phyloP scores from a whole-genome alignment of 495 filamentous ascomycete genomes.

The Aspergillus olivimuriae region DNA sequence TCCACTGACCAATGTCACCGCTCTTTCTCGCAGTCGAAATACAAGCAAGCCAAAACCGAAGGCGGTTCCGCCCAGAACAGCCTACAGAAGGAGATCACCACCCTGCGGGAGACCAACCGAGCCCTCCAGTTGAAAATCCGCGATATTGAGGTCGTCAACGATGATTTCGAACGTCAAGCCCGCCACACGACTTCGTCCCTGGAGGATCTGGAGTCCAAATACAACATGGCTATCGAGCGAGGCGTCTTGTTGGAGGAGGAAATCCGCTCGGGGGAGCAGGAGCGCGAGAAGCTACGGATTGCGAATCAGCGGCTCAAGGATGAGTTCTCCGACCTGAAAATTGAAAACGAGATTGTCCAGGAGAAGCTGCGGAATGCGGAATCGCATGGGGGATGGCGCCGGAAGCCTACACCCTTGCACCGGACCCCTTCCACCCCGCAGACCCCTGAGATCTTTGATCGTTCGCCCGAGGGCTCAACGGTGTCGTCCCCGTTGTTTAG shows the following conservation, averaged over 20 bases:
- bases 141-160: conserved; percentile 95
- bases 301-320: conserved; percentile 82
- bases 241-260: conserved; percentile 92
- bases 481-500: conserved; percentile 64
- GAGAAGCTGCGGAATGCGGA: conserved; percentile 78
- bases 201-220: conserved; percentile 95
- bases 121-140: conserved; percentile 74
- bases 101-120: conserved; percentile 75
- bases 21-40: conserved; percentile 63
- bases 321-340: conserved; percentile 84
- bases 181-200: conserved; percentile 89
- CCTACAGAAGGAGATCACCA: conserved; percentile 94
- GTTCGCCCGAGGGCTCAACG: conserved; percentile 56
- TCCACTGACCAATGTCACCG: conserved; percentile 3
- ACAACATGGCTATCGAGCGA: conserved; percentile 87
- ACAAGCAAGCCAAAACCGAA: conserved; percentile 90
- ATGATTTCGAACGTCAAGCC: conserved; percentile 95
- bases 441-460: conserved; percentile 43
- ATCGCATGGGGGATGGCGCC: conserved; percentile 42
- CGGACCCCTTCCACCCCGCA: conserved; percentile 44
- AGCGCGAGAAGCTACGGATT: conserved; percentile 80
- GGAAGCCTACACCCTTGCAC: conserved; percentile 45
- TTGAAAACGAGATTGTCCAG: conserved; percentile 89
- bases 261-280: conserved; percentile 80
- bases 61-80: conserved; percentile 72